Percentiles rank a stretch among this genome's conserved stretches.
Conservation (phyloP, 345 rosid genomes). For the Draba incana region DNA sequence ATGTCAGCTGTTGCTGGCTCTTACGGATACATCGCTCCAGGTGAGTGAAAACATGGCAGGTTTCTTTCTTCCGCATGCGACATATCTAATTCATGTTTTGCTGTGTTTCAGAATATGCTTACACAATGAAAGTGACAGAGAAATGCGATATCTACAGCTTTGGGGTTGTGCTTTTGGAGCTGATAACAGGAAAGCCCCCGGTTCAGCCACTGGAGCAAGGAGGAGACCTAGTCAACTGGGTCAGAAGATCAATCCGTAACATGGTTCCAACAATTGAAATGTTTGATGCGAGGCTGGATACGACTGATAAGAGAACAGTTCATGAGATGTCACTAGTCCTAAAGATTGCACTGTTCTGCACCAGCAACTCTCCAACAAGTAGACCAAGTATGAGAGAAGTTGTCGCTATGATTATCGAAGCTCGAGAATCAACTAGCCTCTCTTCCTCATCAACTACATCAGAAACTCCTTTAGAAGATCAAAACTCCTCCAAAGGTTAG, state of each 20-base stretch:
- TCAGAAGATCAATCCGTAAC: conserved; percentile 57
- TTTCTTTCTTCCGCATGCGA: not conserved
- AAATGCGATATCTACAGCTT: conserved; percentile 86
- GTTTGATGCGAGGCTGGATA: conserved; percentile 59
- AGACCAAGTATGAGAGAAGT: conserved; percentile 82
- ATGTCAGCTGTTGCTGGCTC: conserved; percentile 92
- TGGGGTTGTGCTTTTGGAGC: conserved; percentile 73
- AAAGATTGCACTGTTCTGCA: conserved; percentile 82
- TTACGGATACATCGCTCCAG: conserved; percentile 92
- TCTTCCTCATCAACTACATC: conserved; percentile 47
- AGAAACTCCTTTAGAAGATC: conserved; percentile 46
- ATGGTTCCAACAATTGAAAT: conserved; percentile 50
- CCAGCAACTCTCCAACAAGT: conserved; percentile 58
- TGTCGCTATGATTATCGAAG: conserved; percentile 71
- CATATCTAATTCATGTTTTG: conserved; percentile 11
- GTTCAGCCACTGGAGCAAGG: conserved; percentile 86
- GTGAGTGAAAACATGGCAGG: conserved; percentile 40
- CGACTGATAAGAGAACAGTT: conserved; percentile 43
- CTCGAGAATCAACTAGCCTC: conserved; percentile 43
- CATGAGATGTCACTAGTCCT: conserved; percentile 68
- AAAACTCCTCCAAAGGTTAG: conserved; percentile 24
- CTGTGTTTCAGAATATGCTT: conserved; percentile 68
- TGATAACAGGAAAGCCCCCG: conserved; percentile 70
- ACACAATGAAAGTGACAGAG: conserved; percentile 91
- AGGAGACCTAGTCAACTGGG: conserved; percentile 83